phyloP scores from a whole-genome alignment of 495 filamentous ascomycete genomes.

The Aspergillus haitiensis region DNA sequence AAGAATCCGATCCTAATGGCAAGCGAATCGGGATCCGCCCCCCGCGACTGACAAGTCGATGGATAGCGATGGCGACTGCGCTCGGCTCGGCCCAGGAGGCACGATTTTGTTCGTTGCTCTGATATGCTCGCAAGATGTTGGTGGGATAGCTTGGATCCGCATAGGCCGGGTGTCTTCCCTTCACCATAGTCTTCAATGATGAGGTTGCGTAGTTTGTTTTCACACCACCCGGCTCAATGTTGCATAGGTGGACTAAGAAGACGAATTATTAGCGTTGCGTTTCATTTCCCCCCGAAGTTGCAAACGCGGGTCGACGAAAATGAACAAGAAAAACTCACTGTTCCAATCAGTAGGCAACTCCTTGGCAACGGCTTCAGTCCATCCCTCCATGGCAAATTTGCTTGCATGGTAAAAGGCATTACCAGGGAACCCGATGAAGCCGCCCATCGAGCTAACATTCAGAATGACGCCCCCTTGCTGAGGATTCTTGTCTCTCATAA shows the following conservation, averaged over 20 bases:
- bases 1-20: conserved; percentile 24
- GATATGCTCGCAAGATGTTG: conserved; percentile 20
- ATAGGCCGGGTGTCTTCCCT: conserved; percentile 27
- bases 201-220: conserved; percentile 26
- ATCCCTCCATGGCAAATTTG: conserved; percentile 58
- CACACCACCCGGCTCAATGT: conserved; percentile 27
- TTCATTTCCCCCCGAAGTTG: too few relatives aligned
- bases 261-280: too few relatives aligned
- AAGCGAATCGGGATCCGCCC: conserved; percentile 24
- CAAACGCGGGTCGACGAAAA: too few relatives aligned
- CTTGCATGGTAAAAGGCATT: conserved; percentile 55
- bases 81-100: conserved; percentile 29
- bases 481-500: conserved; percentile 42
- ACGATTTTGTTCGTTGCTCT: conserved; percentile 17
- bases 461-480: conserved; percentile 51
- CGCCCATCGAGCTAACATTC: conserved; percentile 56
- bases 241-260: too few relatives aligned
- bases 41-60: conserved; percentile 20
- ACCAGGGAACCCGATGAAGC: conserved; percentile 45
- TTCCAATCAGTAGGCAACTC: conserved; percentile 55
- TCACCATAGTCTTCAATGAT: conserved; percentile 12
- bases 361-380: conserved; percentile 52
- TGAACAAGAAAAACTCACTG: conserved; percentile 22
- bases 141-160: conserved; percentile 17
- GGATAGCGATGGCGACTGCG: conserved; percentile 20